phyloP scores from a whole-genome alignment of 129 eudicot genomes.

The Rutidosis leptorrhynchoides region DNA sequence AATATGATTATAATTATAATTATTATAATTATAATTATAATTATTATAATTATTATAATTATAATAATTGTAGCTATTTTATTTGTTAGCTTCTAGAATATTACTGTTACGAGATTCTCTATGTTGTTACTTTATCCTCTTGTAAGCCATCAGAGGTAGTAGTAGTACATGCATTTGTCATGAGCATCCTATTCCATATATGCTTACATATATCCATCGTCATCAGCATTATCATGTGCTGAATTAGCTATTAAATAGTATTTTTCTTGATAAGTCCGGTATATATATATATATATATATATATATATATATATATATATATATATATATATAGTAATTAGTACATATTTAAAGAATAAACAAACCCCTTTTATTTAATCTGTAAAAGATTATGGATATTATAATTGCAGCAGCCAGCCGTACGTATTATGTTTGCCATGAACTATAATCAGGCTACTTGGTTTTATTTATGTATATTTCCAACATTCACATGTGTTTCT shows the following conservation, averaged over 20 bases:
- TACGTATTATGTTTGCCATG: constrained; percentile 18
- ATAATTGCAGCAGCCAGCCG: constrained; percentile 3
- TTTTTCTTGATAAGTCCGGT: too few relatives aligned
- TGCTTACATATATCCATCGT: constrained; percentile 21
- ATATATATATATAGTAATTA: too few relatives aligned
- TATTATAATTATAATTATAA: too few relatives aligned
- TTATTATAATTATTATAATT: too few relatives aligned
- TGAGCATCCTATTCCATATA: constrained; percentile 28
- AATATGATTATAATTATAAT: too few relatives aligned
- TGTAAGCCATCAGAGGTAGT: constrained; percentile 2
- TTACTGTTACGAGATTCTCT: constrained; percentile 21
- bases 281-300: too few relatives aligned
- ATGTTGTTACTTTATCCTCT: constrained; percentile 14
- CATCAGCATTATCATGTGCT: constrained; percentile 21
- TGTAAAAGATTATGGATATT: background rate
- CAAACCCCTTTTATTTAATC: background rate
- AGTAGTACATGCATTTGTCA: constrained; percentile 25
- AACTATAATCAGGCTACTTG: constrained; percentile 12
- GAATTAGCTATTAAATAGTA: background rate
- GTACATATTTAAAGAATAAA: too few relatives aligned
- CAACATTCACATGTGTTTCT: background rate
- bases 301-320: too few relatives aligned
- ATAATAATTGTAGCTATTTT: constrained; percentile 14
- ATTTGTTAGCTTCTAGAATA: constrained; percentile 7
- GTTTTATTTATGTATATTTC: background rate